phyloP scores from a whole-genome alignment of 805 yeast species.

The Ogataea nitratoaversa region DNA sequence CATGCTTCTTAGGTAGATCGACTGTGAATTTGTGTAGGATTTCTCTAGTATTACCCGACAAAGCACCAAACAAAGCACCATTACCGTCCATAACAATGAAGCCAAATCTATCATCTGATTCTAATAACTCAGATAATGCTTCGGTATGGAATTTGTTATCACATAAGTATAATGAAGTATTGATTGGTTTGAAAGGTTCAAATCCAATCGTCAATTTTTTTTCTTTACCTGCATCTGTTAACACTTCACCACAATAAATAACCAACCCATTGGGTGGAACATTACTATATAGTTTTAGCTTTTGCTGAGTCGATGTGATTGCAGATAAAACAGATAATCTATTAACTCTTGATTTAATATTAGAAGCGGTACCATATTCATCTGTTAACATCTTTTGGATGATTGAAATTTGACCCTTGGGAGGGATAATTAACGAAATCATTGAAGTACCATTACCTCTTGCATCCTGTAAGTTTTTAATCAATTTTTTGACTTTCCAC shows the following conservation, averaged over 20 bases:
- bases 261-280: slow-evolving; percentile 96
- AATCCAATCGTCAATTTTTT: slow-evolving; percentile 95
- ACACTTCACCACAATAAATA: slow-evolving; percentile 96
- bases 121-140: slow-evolving; percentile 88
- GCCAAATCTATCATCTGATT: slow-evolving; percentile 94
- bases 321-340: slow-evolving; percentile 93
- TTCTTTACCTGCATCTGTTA: slow-evolving; percentile 96
- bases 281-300: slow-evolving; percentile 79
- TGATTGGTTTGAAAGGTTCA: slow-evolving; percentile 98
- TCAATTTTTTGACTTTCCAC: slow-evolving; percentile 96
- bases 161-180: slow-evolving; percentile 93
- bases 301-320: slow-evolving; percentile 96
- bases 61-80: slow-evolving; percentile 92
- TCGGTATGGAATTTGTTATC: slow-evolving; percentile 98
- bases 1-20: slow-evolving; percentile 98
- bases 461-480: slow-evolving; percentile 83
- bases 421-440: slow-evolving; percentile 95
- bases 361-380: slow-evolving; percentile 98
- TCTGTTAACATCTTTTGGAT: slow-evolving; percentile 90
- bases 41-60: slow-evolving; percentile 95
- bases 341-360: slow-evolving; percentile 96
- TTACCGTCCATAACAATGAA: slow-evolving; percentile 99
- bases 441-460: slow-evolving; percentile 99
- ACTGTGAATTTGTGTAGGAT: slow-evolving; percentile 94
- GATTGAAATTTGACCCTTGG: slow-evolving; percentile 87